A percentile compares a stretch with the other conserved stretches of the same genome.
phyloP scores from a whole-genome alignment of 805 yeast genomes.

The Schwanniomyces sp. region DNA sequence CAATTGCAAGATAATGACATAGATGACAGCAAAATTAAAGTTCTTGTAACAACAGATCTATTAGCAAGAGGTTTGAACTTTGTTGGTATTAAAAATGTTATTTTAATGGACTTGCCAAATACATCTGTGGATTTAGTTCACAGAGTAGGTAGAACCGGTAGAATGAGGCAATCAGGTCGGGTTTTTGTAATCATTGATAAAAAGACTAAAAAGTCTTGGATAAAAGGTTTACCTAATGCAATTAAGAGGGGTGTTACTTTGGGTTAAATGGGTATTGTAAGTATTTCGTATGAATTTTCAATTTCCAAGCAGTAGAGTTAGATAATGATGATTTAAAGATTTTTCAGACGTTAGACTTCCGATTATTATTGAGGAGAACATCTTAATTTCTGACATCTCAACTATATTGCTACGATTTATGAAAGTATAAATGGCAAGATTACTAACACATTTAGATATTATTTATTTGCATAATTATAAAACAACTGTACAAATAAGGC shows the following conservation, averaged over 20 bases:
- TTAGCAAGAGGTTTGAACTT: constrained; percentile 90
- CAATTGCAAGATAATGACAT: constrained; percentile 34
- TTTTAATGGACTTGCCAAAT: constrained; percentile 82
- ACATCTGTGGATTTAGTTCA: constrained; percentile 86
- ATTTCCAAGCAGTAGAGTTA: background rate
- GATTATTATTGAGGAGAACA: constrained; percentile 28
- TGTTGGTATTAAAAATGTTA: constrained; percentile 74
- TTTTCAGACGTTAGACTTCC: constrained; percentile 45
- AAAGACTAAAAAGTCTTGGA: constrained; percentile 71
- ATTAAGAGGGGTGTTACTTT: constrained; percentile 49
- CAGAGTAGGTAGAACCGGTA: constrained; percentile 90
- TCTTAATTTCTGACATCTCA: constrained; percentile 18
- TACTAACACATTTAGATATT: background rate
- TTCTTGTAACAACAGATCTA: constrained; percentile 84
- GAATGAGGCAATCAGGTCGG: constrained; percentile 87
- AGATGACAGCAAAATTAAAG: constrained; percentile 47
- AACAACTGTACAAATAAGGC: background rate
- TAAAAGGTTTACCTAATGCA: constrained; percentile 74
- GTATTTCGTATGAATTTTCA: constrained; percentile 1
- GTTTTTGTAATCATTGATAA: constrained; percentile 78
- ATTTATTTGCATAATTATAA: background rate
- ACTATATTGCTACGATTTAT: background rate
- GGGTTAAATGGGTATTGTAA: constrained; percentile 16
- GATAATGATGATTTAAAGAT: constrained; percentile 32
- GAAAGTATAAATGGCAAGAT: background rate